phyloP scores from a whole-genome alignment of 495 filamentous ascomycete species.

The Friedmanniomyces endolithicus region DNA sequence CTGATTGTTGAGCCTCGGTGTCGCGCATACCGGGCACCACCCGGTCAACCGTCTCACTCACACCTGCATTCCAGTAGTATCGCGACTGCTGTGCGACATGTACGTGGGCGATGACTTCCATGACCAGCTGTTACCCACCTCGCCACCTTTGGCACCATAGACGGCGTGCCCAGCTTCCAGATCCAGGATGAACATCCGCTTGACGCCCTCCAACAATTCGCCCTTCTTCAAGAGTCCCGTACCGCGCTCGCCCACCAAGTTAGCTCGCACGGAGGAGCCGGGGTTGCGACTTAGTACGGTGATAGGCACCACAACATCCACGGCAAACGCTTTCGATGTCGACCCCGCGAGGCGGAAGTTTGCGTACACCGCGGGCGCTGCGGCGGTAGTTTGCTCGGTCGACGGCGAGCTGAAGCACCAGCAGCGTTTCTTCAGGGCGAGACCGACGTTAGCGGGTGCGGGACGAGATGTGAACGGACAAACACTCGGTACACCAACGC shows the following conservation, averaged over 20 bases:
- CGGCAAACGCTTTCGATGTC: slow-evolving; percentile 76
- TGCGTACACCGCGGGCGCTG: slow-evolving; percentile 82
- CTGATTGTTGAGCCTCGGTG: too few species aligned
- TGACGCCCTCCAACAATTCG: slow-evolving; percentile 72
- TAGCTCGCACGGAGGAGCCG: slow-evolving; percentile 5
- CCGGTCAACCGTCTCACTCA: too few species aligned
- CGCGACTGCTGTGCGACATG: slow-evolving; percentile 22
- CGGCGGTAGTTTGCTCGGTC: slow-evolving; percentile 78
- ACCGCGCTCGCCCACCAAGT: slow-evolving; percentile 12
- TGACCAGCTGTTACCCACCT: slow-evolving; percentile 12
- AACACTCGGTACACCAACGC: slow-evolving; percentile 11
- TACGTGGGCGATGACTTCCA: slow-evolving; percentile 18
- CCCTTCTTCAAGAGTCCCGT: slow-evolving; percentile 42
- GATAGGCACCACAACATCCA: slow-evolving; percentile 74
- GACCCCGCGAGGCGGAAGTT: slow-evolving; percentile 59
- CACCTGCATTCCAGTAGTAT: slow-evolving; percentile 1
- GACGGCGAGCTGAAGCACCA: slow-evolving; percentile 56
- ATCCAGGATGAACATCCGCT: slow-evolving; percentile 38
- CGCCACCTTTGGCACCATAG: slow-evolving; percentile 19
- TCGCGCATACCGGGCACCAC: too few species aligned
- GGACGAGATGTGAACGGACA: slow-evolving; percentile 27
- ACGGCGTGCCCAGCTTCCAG: slow-evolving; percentile 33
- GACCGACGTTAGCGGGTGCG: slow-evolving; percentile 61
- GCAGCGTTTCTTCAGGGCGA: slow-evolving; percentile 83
- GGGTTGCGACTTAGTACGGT: slow-evolving; percentile 34